Conservation (phyloP, 768 basidiomycete genomes). For the Auricularia auricula-judae region DNA sequence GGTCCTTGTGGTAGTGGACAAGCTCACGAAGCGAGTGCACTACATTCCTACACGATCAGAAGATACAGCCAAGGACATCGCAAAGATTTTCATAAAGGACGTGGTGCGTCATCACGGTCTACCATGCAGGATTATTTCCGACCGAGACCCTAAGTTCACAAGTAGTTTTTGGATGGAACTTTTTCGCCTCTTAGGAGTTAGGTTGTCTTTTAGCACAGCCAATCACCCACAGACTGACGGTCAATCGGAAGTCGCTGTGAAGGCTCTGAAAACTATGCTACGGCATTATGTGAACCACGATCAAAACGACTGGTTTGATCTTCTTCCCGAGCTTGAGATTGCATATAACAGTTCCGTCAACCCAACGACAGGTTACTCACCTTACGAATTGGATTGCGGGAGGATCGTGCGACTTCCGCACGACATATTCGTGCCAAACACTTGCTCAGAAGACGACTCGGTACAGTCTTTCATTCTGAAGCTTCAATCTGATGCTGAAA, state of each 20-base stretch:
- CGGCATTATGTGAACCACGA: slow-evolving; percentile 14
- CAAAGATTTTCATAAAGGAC: slow-evolving; percentile 13
- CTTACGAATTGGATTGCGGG: slow-evolving; percentile 12
- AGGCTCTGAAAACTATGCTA: slow-evolving; percentile 5
- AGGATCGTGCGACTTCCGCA: not conserved
- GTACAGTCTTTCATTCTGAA: not conserved
- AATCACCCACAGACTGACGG: slow-evolving; percentile 31
- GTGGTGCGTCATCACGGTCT: slow-evolving; percentile 20
- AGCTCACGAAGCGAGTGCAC: not conserved
- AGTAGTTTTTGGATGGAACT: slow-evolving; percentile 21
- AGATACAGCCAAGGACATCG: slow-evolving; percentile 5
- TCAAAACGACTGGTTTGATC: slow-evolving; percentile 24
- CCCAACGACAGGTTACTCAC: slow-evolving; percentile 18
- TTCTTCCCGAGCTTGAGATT: slow-evolving; percentile 19
- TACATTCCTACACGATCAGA: not conserved
- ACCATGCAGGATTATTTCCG: slow-evolving; percentile 18
- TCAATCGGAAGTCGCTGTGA: slow-evolving; percentile 6
- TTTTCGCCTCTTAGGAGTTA: slow-evolving; percentile 14
- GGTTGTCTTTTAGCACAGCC: slow-evolving; percentile 21
- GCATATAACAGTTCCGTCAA: slow-evolving; percentile 7
- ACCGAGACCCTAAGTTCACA: slow-evolving; percentile 24
- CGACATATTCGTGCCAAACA: slow-evolving; percentile 1
- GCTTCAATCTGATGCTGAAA: slow-evolving; percentile 11
- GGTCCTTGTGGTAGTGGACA: not conserved
- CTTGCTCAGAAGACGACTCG: not conserved